A percentile compares a stretch with the other conserved stretches of the same genome.
Conservation (phyloP, 495 filamentous ascomycete genomes). For the Rusavskia elegans region DNA sequence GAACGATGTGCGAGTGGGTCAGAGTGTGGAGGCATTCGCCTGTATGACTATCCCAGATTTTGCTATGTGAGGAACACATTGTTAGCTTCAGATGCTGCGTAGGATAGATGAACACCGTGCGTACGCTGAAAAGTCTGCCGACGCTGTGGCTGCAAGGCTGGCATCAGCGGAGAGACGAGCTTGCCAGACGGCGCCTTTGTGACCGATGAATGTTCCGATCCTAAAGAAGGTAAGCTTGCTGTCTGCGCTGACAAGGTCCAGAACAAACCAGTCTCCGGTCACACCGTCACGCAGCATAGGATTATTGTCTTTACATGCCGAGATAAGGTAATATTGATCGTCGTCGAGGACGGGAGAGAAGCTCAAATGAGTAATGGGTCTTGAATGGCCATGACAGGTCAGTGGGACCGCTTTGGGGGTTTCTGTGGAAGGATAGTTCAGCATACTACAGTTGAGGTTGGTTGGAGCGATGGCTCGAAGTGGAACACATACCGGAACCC, state of each 20-base stretch:
- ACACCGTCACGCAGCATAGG: conserved; percentile 96
- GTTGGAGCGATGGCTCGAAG: not conserved
- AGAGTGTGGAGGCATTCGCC: conserved; percentile 82
- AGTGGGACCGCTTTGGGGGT: conserved; percentile 57
- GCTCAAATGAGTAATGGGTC: conserved; percentile 85
- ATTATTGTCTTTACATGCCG: conserved; percentile 98
- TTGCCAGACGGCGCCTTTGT: conserved; percentile 97
- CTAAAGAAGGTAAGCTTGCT: conserved; percentile 19
- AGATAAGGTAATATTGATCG: conserved; percentile 84
- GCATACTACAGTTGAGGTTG: not conserved
- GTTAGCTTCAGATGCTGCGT: not conserved
- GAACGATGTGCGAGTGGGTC: conserved; percentile 85
- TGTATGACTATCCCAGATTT: conserved; percentile 91
- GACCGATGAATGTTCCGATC: conserved; percentile 96
- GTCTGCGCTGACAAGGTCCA: not conserved
- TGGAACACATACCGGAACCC: not conserved
- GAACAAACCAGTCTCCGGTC: conserved; percentile 73
- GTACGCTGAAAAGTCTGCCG: conserved; percentile 83
- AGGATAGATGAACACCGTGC: conserved; percentile 18
- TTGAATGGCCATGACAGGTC: conserved; percentile 93
- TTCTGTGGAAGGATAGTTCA: not conserved
- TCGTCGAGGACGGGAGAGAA: conserved; percentile 82
- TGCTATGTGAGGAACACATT: conserved; percentile 29
- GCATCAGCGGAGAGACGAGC: conserved; percentile 80
- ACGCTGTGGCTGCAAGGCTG: conserved; percentile 74